Conservation (phyloP, 129 eudicot species). For the Helianthus annuus region HanXRQr2.0-SUNRISE NC_035441.2:154698231-154698730, state of each 20-base stretch:
- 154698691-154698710: slow-evolving; percentile 11
- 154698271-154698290: no score
- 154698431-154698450: not conserved
- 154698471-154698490: not conserved
- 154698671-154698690: slow-evolving; percentile 15
- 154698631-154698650: not conserved
- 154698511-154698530: not conserved
- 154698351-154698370: no score
- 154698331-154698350: no score
- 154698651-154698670: slow-evolving; percentile 28
- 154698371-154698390: no score
- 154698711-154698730: not conserved
- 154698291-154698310: no score
- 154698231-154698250: no score
- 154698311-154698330: no score
- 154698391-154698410: no score
- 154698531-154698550: not conserved
- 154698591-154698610: slow-evolving; percentile 17
- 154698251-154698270: no score
- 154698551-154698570: not conserved
- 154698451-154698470: no score
- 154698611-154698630: slow-evolving; percentile 7
- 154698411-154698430: not conserved
- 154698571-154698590: not conserved
- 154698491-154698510: no score